Conservation (phyloP, 768 basidiomycete genomes). For the Steccherinum ochraceum region DNA sequence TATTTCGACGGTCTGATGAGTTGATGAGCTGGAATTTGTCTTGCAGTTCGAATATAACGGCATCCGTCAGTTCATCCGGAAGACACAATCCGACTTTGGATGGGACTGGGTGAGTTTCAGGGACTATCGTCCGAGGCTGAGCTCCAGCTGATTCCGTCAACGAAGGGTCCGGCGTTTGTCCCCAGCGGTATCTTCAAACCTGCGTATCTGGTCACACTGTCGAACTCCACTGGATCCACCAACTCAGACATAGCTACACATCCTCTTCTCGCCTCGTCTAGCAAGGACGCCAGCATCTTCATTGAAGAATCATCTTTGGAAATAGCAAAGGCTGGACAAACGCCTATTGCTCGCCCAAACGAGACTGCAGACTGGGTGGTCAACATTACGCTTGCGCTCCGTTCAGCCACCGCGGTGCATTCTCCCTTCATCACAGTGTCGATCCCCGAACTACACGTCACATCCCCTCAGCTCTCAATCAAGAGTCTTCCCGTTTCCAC, state of each 20-base stretch:
- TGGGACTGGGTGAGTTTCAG: constrained; percentile 60
- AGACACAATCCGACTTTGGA: constrained; percentile 49
- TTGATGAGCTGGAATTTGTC: neutral
- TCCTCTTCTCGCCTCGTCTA: constrained; percentile 18
- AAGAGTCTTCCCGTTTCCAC: constrained; percentile 18
- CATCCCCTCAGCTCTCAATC: constrained; percentile 28
- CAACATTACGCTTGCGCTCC: constrained; percentile 45
- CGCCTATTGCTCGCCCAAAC: constrained; percentile 30
- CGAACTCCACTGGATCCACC: constrained; percentile 9
- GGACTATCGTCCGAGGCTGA: neutral
- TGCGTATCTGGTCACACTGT: constrained; percentile 43
- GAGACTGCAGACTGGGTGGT: constrained; percentile 49
- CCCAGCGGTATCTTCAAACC: constrained; percentile 51
- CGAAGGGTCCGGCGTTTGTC: constrained; percentile 49
- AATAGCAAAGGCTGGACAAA: constrained; percentile 45
- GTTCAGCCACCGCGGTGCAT: constrained; percentile 31
- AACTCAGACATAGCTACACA: constrained; percentile 8
- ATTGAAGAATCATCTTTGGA: constrained; percentile 49
- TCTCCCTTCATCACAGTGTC: constrained; percentile 34
- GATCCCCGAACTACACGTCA: constrained; percentile 40
- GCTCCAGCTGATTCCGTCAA: neutral
- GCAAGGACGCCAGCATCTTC: constrained; percentile 25
- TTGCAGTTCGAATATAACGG: constrained; percentile 44
- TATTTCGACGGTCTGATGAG: neutral
- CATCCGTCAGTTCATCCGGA: constrained; percentile 42